These are phyloP conservation scores for Neolentinus lepideus DNA, from an alignment of 1,284 basidiomycete species.

Conservation along the genomic window DNA sequence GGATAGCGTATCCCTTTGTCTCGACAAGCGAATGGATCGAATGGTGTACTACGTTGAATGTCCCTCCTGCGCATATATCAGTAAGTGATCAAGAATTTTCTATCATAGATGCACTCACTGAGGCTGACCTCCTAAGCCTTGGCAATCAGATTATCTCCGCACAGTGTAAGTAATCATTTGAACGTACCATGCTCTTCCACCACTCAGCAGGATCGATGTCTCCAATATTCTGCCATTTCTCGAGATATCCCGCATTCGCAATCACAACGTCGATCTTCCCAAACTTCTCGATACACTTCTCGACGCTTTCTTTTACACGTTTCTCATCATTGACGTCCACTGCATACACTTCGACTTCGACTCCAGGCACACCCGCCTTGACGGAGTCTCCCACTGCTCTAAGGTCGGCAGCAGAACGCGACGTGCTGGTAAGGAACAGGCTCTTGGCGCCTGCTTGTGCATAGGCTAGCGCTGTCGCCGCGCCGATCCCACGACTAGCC, in stretches of 20 bases:
- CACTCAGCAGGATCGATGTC: background rate
- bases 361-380: background rate
- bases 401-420: background rate
- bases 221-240: background rate
- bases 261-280: constrained; percentile 12
- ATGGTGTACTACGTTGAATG: background rate
- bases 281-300: constrained; percentile 5
- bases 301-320: background rate
- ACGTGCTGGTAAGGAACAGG: background rate
- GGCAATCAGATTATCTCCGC: background rate
- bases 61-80: constrained; percentile 3
- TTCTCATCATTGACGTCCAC: constrained; percentile 5
- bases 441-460: constrained; percentile 7
- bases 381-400: constrained; percentile 5
- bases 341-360: constrained; percentile 5
- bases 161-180: background rate
- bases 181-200: background rate
- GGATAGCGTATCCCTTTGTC: constrained; percentile 7
- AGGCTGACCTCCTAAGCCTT: background rate
- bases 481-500: constrained; percentile 9
- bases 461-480: constrained; percentile 8
- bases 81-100: background rate
- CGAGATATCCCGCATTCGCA: constrained; percentile 10
- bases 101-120: background rate
- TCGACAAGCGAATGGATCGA: constrained; percentile 6